Base-by-base conservation (phyloP, 2,329 filamentous ascomycete species). In the Calonectria pseudoreteaudii region DNA sequence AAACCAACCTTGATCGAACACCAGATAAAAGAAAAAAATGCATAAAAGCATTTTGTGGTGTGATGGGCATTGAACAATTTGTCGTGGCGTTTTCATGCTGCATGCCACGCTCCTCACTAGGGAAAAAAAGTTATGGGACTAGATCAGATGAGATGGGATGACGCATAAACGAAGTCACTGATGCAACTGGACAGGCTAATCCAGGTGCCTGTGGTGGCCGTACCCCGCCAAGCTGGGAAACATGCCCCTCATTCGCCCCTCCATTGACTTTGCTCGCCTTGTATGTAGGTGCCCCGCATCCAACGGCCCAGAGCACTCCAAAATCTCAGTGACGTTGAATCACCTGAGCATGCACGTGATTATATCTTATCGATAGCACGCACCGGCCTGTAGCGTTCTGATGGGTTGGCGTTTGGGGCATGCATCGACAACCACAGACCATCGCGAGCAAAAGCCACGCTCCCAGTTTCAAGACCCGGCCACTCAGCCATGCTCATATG, bases 221-320 rank as follows among this genome's bases (percentile, higher is more conserved):
- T 77, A 77, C 78, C 78, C 78, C 78, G 76, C 78, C 76, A 80
- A 77, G 52, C 58, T 50, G 18, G 65, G 53, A 70, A 67, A 41
- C 28, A 36, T 80, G 77, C 79, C 79, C 79, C 79, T 78, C 78
- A 73, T 73, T 75, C 75, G 73, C 76, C 79, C 77, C 79, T 77
- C 78, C 67, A 76, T 77, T 74, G 60, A 58, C 72, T 74, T 72
- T 71, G 73, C 53, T 64, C 44, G 31, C 53, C 36, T 68, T 49
- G 36, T 28, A 67, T 34, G 11, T 28, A 67, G 9, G 11, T 77
- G 78, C 77, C 78, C 78, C 78, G 77, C 78, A 80, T 75, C 71
- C 26, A 67, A 72, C 47, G 50, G 69, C 36, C 30, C 49, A 58
- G 28, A 65, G 44, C 13, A 13, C 34, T 41, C 26, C 26, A 41